Conservation (phyloP, 2,329 filamentous ascomycete genomes). For the Tolypocladium ovalisporum region DNA sequence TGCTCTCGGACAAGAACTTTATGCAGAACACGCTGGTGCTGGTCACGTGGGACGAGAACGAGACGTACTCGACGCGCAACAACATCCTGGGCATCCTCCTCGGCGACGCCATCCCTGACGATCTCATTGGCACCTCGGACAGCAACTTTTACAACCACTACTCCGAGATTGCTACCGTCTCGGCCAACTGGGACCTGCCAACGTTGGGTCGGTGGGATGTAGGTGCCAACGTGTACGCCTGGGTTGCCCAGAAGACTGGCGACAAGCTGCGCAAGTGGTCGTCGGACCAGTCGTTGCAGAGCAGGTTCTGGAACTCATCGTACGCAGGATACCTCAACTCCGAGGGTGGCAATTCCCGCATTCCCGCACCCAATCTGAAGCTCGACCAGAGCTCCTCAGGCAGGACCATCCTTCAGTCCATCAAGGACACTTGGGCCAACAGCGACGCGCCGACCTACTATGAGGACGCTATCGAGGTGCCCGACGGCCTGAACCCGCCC, state of each 20-base stretch:
- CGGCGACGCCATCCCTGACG: constrained; percentile 58
- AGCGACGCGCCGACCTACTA: constrained; percentile 31
- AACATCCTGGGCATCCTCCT: constrained; percentile 59
- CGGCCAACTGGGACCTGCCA: constrained; percentile 59
- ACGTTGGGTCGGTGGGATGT: constrained; percentile 64
- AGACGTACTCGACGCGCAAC: constrained; percentile 57
- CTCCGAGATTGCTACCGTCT: constrained; percentile 53
- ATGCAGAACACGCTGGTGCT: constrained; percentile 67
- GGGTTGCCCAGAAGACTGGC: constrained; percentile 50
- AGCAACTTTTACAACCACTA: constrained; percentile 63
- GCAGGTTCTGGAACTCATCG: constrained; percentile 40
- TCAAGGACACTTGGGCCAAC: constrained; percentile 26
- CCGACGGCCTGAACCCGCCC: constrained; percentile 32
- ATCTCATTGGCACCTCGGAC: constrained; percentile 59
- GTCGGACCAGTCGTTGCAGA: constrained; percentile 20
- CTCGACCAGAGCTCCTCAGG: constrained; percentile 19
- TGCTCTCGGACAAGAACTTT: constrained; percentile 59
- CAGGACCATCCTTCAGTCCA: constrained; percentile 23
- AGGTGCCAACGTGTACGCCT: constrained; percentile 56
- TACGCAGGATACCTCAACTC: constrained; percentile 39
- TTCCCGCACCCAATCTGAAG: constrained; percentile 29
- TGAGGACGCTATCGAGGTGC: constrained; percentile 23
- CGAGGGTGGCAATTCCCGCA: constrained; percentile 20
- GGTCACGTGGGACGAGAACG: constrained; percentile 71
- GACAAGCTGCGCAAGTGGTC: constrained; percentile 34